Conservation (phyloP, 1,139 yeast genomes). For the Hemisphaericaspora lyxosophila region DNA sequence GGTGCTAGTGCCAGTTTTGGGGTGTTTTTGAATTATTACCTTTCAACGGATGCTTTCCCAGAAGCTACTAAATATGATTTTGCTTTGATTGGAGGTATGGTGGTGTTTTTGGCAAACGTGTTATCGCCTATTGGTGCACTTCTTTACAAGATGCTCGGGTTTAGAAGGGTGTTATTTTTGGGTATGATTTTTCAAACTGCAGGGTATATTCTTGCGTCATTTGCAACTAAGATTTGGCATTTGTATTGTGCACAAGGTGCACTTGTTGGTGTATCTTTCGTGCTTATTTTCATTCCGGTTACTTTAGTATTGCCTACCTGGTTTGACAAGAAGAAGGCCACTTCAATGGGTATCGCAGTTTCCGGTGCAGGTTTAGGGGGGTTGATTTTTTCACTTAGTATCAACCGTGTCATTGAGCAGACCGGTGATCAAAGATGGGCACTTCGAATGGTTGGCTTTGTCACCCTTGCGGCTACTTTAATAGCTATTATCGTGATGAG, state of each 20-base stretch:
- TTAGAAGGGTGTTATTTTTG: conserved; percentile 33
- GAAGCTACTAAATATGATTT: conserved; percentile 61
- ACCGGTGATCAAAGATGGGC: conserved; percentile 69
- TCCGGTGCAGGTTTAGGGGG: conserved; percentile 72
- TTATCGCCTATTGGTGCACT: conserved; percentile 54
- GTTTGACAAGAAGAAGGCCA: conserved; percentile 57
- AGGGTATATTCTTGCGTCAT: conserved; percentile 65
- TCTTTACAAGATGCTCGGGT: conserved; percentile 34
- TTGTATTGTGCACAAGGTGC: conserved; percentile 71
- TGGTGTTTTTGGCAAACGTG: conserved; percentile 57
- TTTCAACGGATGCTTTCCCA: conserved; percentile 44
- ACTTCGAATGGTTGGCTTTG: conserved; percentile 56
- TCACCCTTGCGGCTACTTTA: conserved; percentile 42
- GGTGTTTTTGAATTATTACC: conserved; percentile 60
- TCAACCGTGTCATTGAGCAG: conserved; percentile 45
- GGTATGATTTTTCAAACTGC: conserved; percentile 55
- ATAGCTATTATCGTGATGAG: conserved; percentile 38
- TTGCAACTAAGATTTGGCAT: conserved; percentile 61
- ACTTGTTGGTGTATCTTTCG: conserved; percentile 59
- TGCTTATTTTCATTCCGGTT: conserved; percentile 60
- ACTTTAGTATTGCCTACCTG: conserved; percentile 60
- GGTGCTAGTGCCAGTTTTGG: conserved; percentile 74
- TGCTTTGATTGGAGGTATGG: conserved; percentile 70
- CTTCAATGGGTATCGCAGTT: conserved; percentile 61
- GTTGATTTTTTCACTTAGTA: conserved; percentile 49